These are phyloP conservation scores for Gnomoniopsis sp. DNA, from an alignment of 2,329 filamentous ascomycete species.

Conservation along the genomic window DNA sequence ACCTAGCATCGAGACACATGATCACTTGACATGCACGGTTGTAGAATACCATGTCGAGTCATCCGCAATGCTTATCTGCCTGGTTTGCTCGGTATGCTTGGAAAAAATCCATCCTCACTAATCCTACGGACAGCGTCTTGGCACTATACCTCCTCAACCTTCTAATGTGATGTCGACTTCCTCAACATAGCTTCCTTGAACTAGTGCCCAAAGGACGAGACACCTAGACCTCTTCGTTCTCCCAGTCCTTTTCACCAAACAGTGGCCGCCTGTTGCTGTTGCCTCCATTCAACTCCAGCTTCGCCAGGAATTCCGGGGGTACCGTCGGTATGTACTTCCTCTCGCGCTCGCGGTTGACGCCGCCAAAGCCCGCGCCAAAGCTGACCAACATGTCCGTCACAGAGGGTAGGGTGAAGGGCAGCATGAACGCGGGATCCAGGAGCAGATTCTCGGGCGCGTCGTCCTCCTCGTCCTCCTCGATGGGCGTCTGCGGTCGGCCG, in stretches of 20 bases:
- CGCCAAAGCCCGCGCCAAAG: conserved; percentile 92
- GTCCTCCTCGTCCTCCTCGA: conserved; percentile 58
- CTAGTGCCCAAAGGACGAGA: not conserved
- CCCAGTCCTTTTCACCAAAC: conserved; percentile 64
- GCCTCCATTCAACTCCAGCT: conserved; percentile 62
- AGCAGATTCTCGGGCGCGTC: conserved; percentile 73
- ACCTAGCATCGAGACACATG: no score
- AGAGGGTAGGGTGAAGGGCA: conserved; percentile 92
- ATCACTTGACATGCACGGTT: no score
- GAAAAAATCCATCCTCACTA: not conserved
- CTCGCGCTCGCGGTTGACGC: conserved; percentile 85
- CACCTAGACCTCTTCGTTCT: conserved; percentile 56
- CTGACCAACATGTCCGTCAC: conserved; percentile 96
- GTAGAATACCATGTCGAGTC: no score
- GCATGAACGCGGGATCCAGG: conserved; percentile 83
- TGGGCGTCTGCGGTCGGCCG: conserved; percentile 38
- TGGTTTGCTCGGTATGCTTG: no score
- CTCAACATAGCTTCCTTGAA: conserved; percentile 8
- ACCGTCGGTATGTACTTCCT: conserved; percentile 95
- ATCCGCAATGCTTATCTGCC: not conserved
- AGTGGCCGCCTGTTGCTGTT: conserved; percentile 48
- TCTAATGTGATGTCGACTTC: not conserved
- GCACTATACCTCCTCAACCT: not conserved
- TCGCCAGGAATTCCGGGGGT: conserved; percentile 86
- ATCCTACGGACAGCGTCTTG: not conserved